phyloP scores from a whole-genome alignment of 164 flowering plant species.

The Vitis riparia region DNA sequence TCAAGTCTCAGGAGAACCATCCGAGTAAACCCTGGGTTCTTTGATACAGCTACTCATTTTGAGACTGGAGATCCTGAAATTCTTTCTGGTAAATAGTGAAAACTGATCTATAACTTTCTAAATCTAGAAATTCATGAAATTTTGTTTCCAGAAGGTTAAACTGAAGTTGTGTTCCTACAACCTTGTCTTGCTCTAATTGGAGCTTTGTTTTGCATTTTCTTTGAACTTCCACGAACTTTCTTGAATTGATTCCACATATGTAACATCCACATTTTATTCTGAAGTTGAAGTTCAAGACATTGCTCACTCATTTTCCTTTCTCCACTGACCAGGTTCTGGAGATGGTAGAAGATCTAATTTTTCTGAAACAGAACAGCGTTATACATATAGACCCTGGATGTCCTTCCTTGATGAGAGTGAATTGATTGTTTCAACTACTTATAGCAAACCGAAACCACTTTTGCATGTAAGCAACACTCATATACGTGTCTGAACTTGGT shows the following conservation, averaged over 20 bases:
- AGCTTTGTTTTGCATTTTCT: not conserved
- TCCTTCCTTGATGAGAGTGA: constrained; percentile 20
- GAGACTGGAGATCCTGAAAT: constrained; percentile 17
- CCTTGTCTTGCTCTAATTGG: too few relatives aligned
- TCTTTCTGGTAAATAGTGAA: constrained; percentile 29
- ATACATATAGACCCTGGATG: constrained; percentile 34
- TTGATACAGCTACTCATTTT: constrained; percentile 7
- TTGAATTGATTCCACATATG: not conserved
- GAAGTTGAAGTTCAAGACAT: not conserved
- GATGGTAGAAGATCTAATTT: constrained; percentile 23
- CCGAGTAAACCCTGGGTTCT: constrained; percentile 5
- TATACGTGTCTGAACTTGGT: too few relatives aligned
- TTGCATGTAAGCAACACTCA: constrained; percentile 30
- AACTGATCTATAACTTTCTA: constrained; percentile 1
- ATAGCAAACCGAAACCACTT: constrained; percentile 28
- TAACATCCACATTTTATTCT: not conserved
- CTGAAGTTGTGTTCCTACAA: too few relatives aligned
- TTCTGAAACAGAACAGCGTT: constrained; percentile 34
- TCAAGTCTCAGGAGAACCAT: constrained; percentile 17
- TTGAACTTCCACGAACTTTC: not conserved
- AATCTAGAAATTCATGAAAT: not conserved
- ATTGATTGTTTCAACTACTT: constrained; percentile 23
- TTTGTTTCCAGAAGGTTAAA: too few relatives aligned
- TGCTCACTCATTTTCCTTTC: not conserved
- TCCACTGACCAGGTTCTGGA: constrained; percentile 25